These are phyloP conservation scores for Psilocybe cyanescens DNA, from an alignment of 768 basidiomycete species.

Conservation along the genomic window DNA sequence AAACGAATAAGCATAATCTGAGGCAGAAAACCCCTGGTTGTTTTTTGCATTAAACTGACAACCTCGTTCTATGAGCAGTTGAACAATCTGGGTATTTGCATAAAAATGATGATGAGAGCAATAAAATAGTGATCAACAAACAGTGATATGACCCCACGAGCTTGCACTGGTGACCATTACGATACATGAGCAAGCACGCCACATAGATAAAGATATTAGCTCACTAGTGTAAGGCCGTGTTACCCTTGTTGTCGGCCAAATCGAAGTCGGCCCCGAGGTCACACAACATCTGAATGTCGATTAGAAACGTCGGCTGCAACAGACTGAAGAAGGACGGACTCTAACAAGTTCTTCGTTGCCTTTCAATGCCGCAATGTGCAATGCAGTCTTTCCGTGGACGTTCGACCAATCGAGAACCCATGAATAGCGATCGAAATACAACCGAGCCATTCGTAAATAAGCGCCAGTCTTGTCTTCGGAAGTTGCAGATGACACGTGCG, in stretches of 20 bases:
- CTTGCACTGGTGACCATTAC: slow-evolving; percentile 62
- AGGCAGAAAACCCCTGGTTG: slow-evolving; percentile 89
- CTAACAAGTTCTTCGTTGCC: slow-evolving; percentile 90
- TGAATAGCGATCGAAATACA: slow-evolving; percentile 87
- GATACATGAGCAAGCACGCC: slow-evolving; percentile 5
- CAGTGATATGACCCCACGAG: slow-evolving; percentile 84
- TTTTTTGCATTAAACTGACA: slow-evolving; percentile 85
- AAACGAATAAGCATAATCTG: slow-evolving; percentile 91
- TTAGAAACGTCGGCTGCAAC: slow-evolving; percentile 6
- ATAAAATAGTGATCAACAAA: slow-evolving; percentile 37
- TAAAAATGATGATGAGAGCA: not conserved
- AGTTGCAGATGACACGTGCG: slow-evolving; percentile 49
- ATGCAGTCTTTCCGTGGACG: slow-evolving; percentile 83
- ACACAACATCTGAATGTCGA: slow-evolving; percentile 73
- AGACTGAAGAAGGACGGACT: slow-evolving; percentile 46
- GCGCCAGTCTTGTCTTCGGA: slow-evolving; percentile 72
- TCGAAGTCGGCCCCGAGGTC: slow-evolving; percentile 91
- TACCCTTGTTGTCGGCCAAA: slow-evolving; percentile 89
- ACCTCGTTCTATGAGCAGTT: slow-evolving; percentile 86
- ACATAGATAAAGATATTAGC: slow-evolving; percentile 30
- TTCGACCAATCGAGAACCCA: slow-evolving; percentile 94
- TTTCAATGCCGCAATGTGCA: slow-evolving; percentile 86
- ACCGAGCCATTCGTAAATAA: slow-evolving; percentile 81
- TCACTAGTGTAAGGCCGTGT: slow-evolving; percentile 92
- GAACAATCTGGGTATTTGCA: slow-evolving; percentile 60